A percentile compares a stretch with the other conserved stretches of the same genome.
These are phyloP conservation scores for Pistacia integerrima DNA, from an alignment of 345 rosid species.

Conservation along the genomic window DNA sequence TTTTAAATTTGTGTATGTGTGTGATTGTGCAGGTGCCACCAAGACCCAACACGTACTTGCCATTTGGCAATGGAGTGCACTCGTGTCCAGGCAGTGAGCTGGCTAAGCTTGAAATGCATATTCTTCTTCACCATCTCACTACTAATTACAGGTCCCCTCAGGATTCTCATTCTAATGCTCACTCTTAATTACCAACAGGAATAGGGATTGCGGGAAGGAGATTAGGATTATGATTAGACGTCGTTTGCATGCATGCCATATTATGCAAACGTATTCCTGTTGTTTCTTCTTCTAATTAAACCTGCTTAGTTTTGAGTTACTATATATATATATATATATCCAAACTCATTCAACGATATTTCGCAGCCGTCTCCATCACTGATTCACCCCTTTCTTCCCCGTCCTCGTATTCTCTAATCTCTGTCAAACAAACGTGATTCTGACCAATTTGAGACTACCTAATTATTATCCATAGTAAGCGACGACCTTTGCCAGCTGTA, in stretches of 20 bases:
- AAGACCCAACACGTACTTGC: conserved; percentile 80
- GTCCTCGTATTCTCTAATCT: conserved; percentile 14
- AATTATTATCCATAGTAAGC: neutral
- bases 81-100: conserved; percentile 98
- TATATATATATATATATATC: too few species aligned
- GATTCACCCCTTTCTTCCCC: neutral
- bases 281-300: too few species aligned
- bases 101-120: conserved; percentile 90
- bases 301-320: too few species aligned
- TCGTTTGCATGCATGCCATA: too few species aligned
- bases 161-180: neutral
- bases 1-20: neutral
- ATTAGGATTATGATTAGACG: too few species aligned
- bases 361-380: conserved; percentile 7
- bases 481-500: conserved; percentile 17
- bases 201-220: too few species aligned
- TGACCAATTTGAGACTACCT: neutral
- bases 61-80: conserved; percentile 93
- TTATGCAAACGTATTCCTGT: too few species aligned
- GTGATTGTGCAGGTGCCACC: conserved; percentile 74
- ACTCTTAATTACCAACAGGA: neutral
- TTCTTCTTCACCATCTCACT: conserved; percentile 89
- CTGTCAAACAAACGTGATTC: neutral
- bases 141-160: conserved; percentile 59
- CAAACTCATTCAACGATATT: neutral